Evolutionary conservation across 2,329 filamentous ascomycete species (phyloP).

Genomic region (Chaetoscypha palmicola): DNA sequence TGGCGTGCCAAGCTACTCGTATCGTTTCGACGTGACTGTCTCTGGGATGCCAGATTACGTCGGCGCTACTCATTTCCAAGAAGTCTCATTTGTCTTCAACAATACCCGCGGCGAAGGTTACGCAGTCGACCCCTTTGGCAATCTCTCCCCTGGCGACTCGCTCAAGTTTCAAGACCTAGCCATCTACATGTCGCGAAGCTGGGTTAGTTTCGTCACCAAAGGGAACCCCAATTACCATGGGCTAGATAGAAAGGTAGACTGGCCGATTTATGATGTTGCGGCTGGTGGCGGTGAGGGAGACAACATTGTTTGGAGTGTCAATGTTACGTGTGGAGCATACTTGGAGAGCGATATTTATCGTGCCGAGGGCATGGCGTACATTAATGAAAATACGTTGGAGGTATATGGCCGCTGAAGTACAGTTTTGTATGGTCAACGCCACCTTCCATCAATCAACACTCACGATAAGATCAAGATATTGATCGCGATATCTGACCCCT

Average conservation of each 20-base stretch:
- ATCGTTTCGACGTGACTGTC: constrained; percentile 39
- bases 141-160: constrained; percentile 1
- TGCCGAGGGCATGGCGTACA: constrained; percentile 34
- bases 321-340: constrained; percentile 34
- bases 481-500: no score
- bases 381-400: constrained; percentile 9
- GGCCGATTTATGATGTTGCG: constrained; percentile 37
- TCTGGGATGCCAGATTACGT: constrained; percentile 24
- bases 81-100: constrained; percentile 48
- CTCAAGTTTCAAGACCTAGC: constrained; percentile 8
- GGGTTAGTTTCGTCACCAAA: constrained; percentile 11
- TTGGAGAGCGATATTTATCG: constrained; percentile 41
- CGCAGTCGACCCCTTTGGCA: constrained; percentile 31
- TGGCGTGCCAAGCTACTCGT: constrained; percentile 29
- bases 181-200: constrained; percentile 10
- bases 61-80: constrained; percentile 38
- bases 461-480: no score
- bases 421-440: no score
- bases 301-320: constrained; percentile 45
- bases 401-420: constrained; percentile 14
- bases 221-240: constrained; percentile 7
- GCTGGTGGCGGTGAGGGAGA: constrained; percentile 27
- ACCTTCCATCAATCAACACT: no score
- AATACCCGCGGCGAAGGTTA: constrained; percentile 44
- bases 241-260: constrained; percentile 22